Conservation (phyloP, 2,329 filamentous ascomycete genomes). For the Magnaporthales sp. region DNA sequence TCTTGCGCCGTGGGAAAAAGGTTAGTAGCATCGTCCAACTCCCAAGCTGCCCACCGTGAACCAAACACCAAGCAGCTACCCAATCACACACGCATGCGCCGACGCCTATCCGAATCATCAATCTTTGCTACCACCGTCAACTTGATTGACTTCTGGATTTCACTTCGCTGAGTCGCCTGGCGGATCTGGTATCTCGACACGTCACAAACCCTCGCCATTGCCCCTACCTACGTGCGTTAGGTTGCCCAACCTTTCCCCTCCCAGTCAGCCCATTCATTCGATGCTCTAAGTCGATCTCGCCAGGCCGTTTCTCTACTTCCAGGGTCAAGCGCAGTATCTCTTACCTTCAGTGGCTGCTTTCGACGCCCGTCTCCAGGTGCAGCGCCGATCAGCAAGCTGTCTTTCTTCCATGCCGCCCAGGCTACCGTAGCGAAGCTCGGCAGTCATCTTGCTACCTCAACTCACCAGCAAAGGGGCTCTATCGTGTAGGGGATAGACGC, state of each 20-base stretch:
- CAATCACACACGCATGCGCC: neutral
- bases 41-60: neutral
- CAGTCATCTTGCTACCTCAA: neutral
- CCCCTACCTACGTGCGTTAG: neutral
- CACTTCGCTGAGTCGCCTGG: neutral
- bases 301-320: neutral
- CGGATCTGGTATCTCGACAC: slow-evolving; percentile 1
- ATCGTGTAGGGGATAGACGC: slow-evolving; percentile 8
- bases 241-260: neutral
- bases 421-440: slow-evolving; percentile 2
- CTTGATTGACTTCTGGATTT: neutral
- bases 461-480: slow-evolving; percentile 6
- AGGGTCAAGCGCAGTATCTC: neutral
- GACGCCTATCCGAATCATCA: neutral
- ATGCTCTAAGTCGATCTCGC: slow-evolving; percentile 1
- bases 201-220: neutral
- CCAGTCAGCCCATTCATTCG: neutral
- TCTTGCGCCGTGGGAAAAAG: neutral
- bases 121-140: neutral
- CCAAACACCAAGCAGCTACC: neutral
- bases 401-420: slow-evolving; percentile 3
- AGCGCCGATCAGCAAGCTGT: slow-evolving; percentile 1
- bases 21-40: neutral
- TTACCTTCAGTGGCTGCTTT: neutral
- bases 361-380: neutral